phyloP scores from a whole-genome alignment of 768 basidiomycete species.

The Gloeopeniophorella convolvens region DNA sequence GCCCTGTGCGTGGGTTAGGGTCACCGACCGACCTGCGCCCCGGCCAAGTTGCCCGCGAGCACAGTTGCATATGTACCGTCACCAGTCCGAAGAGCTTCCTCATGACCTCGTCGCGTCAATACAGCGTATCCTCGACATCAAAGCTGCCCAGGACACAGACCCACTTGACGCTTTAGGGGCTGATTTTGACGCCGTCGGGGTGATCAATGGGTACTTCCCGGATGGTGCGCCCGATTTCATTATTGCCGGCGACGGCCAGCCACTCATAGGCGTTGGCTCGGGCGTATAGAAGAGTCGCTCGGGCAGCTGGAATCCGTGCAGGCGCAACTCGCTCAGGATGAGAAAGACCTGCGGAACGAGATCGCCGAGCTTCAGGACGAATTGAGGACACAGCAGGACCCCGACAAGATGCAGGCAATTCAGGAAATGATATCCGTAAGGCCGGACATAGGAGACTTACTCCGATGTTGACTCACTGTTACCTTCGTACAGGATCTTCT shows the following conservation, averaged over 20 bases:
- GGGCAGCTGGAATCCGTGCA: conserved; percentile 67
- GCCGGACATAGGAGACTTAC: not conserved
- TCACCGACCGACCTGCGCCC: not conserved
- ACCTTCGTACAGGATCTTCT: conserved; percentile 64
- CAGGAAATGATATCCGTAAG: conserved; percentile 94
- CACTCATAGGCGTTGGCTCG: not conserved
- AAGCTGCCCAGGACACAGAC: conserved; percentile 39
- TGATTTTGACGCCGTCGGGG: conserved; percentile 48
- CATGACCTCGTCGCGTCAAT: conserved; percentile 64
- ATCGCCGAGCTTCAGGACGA: conserved; percentile 62
- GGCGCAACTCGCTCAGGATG: conserved; percentile 58
- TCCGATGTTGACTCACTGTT: not conserved
- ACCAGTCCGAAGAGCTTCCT: conserved; percentile 44
- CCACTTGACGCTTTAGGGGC: conserved; percentile 52
- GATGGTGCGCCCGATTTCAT: conserved; percentile 48
- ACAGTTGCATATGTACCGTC: conserved; percentile 18
- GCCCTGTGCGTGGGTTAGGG: conserved; percentile 9
- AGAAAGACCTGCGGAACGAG: conserved; percentile 63
- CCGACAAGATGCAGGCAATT: conserved; percentile 81
- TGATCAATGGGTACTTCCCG: conserved; percentile 67
- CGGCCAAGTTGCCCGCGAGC: too few relatives aligned
- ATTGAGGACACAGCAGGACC: conserved; percentile 73
- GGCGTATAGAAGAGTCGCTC: conserved; percentile 62
- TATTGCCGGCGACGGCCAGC: not conserved
- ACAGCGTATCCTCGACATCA: conserved; percentile 59